These are phyloP conservation scores for Iris pallida DNA, from an alignment of 116 monocot genomes.

Conservation along the genomic window DNA sequence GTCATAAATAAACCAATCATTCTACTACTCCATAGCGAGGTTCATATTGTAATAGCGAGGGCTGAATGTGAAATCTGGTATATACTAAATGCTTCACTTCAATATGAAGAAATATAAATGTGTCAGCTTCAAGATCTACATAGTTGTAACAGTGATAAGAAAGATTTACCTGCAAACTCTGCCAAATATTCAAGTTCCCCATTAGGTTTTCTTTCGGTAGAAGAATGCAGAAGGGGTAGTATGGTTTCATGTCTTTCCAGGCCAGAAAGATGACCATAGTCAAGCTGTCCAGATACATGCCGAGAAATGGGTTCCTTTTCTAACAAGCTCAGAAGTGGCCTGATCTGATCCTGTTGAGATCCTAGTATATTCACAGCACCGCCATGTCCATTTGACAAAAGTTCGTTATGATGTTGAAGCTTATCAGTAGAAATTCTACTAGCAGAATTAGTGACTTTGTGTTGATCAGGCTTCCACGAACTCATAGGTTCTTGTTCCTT, in stretches of 20 bases:
- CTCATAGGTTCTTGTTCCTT: constrained; percentile 52
- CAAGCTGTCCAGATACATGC: constrained; percentile 86
- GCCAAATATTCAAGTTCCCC: constrained; percentile 92
- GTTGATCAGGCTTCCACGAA: constrained; percentile 41
- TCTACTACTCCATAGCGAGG: not conserved
- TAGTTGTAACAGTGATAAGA: not conserved
- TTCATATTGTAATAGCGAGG: not conserved
- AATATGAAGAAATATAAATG: not conserved
- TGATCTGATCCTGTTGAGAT: constrained; percentile 56
- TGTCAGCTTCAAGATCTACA: not conserved
- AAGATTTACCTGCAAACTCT: constrained; percentile 78
- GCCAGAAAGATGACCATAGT: constrained; percentile 73
- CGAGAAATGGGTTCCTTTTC: constrained; percentile 95
- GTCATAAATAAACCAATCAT: not conserved
- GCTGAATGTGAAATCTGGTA: not conserved
- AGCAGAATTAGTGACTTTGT: constrained; percentile 37
- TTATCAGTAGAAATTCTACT: constrained; percentile 69
- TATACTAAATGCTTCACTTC: not conserved
- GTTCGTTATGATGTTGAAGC: constrained; percentile 53
- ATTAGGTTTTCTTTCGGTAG: constrained; percentile 78
- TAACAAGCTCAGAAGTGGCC: constrained; percentile 81
- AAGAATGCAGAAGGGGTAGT: constrained; percentile 86
- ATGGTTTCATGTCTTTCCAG: constrained; percentile 83
- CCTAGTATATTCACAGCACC: constrained; percentile 20
- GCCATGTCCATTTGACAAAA: constrained; percentile 40